Conservation (phyloP, 257 asterid genomes). For the Gynochthodes officinalis region DNA sequence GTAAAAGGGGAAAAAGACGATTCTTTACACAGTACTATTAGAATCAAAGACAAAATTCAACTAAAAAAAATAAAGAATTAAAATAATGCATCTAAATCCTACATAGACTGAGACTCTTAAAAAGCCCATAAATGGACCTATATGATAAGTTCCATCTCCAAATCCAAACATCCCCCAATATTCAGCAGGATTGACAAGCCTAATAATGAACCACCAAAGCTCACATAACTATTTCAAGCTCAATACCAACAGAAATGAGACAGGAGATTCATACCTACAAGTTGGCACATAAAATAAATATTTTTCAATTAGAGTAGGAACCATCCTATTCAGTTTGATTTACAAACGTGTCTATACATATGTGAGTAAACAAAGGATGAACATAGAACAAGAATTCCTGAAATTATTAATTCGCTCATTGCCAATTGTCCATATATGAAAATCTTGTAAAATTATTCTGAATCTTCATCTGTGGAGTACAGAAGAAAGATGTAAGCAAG, state of each 20-base stretch:
- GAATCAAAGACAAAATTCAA: neutral
- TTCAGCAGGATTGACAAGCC: neutral
- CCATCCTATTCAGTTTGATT: too few relatives aligned
- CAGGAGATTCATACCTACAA: too few relatives aligned
- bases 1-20: neutral
- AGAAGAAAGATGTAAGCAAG: neutral
- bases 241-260: too few relatives aligned
- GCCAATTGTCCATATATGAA: neutral
- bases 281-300: too few relatives aligned
- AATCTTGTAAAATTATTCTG: neutral
- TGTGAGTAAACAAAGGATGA: too few relatives aligned
- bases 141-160: neutral
- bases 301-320: too few relatives aligned
- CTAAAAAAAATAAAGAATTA: neutral
- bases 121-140: neutral
- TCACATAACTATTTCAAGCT: neutral
- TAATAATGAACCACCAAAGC: neutral
- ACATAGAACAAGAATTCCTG: neutral
- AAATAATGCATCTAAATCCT: neutral
- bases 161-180: neutral
- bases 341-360: too few relatives aligned
- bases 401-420: neutral
- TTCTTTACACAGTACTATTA: neutral
- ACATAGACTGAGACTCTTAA: neutral
- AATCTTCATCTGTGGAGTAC: neutral